Percentiles rank a stretch among this genome's conserved stretches.
Conservation (phyloP, 2,329 filamentous ascomycete genomes). For the Phoma sp. region DNA sequence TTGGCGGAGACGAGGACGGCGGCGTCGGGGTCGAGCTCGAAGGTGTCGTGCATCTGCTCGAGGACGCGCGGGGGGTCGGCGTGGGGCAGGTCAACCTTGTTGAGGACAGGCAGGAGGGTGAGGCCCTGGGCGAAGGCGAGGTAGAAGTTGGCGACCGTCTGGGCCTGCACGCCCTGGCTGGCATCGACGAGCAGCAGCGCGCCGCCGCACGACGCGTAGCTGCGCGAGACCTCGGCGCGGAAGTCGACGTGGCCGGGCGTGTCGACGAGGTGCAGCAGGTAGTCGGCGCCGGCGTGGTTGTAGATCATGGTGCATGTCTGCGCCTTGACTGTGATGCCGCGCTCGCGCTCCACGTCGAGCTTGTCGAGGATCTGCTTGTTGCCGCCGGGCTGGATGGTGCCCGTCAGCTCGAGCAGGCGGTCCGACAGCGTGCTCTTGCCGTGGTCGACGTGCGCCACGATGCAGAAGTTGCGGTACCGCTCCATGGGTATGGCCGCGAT, state of each 20-base stretch:
- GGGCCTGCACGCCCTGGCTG: slow-evolving; percentile 94
- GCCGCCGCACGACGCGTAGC: slow-evolving; percentile 94
- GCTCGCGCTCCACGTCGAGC: slow-evolving; percentile 92
- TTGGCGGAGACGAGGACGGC: slow-evolving; percentile 88
- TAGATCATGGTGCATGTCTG: slow-evolving; percentile 99
- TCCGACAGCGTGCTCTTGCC: slow-evolving; percentile 97
- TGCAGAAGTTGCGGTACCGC: slow-evolving; percentile 93
- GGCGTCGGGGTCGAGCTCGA: slow-evolving; percentile 81
- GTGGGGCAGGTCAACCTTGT: slow-evolving; percentile 93
- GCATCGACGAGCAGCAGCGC: slow-evolving; percentile 90
- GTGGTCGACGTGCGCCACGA: slow-evolving; percentile 98
- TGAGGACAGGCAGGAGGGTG: slow-evolving; percentile 86
- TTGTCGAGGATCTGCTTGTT: slow-evolving; percentile 98
- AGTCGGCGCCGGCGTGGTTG: slow-evolving; percentile 82
- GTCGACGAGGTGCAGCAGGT: slow-evolving; percentile 92
- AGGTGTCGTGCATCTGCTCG: slow-evolving; percentile 82
- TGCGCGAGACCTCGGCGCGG: slow-evolving; percentile 91
- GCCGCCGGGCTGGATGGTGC: slow-evolving; percentile 81
- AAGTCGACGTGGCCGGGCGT: slow-evolving; percentile 99
- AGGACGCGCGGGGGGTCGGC: slow-evolving; percentile 87
- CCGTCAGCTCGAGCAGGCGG: slow-evolving; percentile 88
- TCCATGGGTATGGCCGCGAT: slow-evolving; percentile 79
- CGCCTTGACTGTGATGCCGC: slow-evolving; percentile 97
- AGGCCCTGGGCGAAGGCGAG: slow-evolving; percentile 92
- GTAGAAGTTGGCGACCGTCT: slow-evolving; percentile 99